Percentiles rank a stretch among this genome's conserved stretches.
phyloP scores from a whole-genome alignment of 2,329 filamentous ascomycete genomes.

The Fusarium mundagurra region DNA sequence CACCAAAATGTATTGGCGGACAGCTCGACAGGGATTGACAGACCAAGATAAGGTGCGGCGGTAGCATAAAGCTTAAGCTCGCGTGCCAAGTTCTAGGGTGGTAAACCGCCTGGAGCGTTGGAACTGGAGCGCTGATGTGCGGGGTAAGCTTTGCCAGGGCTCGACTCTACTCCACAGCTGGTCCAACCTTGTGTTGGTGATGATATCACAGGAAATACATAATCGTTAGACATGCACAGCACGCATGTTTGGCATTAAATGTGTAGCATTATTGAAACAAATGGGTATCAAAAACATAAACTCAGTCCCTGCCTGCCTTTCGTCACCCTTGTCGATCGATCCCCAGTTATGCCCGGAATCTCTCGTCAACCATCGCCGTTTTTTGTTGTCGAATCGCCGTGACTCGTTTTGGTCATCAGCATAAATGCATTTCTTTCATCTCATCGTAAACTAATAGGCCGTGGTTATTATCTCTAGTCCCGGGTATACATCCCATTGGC shows the following conservation, averaged over 20 bases:
- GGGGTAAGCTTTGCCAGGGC: neutral
- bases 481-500: slow-evolving; percentile 24
- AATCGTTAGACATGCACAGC: neutral
- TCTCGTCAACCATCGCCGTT: neutral
- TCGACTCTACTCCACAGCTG: neutral
- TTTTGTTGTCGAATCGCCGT: neutral
- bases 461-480: neutral
- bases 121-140: neutral
- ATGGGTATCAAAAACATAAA: neutral
- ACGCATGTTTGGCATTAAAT: too few relatives aligned
- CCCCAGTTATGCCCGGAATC: neutral
- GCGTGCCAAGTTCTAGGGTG: slow-evolving; percentile 19
- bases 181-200: neutral
- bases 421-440: neutral
- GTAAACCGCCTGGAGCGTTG: neutral
- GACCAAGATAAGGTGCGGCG: slow-evolving; percentile 31
- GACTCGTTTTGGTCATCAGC: neutral
- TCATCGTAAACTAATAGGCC: neutral
- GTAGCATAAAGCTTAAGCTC: slow-evolving; percentile 1
- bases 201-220: slow-evolving; percentile 1
- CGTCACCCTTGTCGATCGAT: neutral
- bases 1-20: slow-evolving; percentile 11
- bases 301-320: neutral
- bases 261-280: slow-evolving; percentile 2
- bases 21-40: neutral